phyloP scores from a whole-genome alignment of 2,329 filamentous ascomycete genomes.

The Malbranchea zuffiana region DNA sequence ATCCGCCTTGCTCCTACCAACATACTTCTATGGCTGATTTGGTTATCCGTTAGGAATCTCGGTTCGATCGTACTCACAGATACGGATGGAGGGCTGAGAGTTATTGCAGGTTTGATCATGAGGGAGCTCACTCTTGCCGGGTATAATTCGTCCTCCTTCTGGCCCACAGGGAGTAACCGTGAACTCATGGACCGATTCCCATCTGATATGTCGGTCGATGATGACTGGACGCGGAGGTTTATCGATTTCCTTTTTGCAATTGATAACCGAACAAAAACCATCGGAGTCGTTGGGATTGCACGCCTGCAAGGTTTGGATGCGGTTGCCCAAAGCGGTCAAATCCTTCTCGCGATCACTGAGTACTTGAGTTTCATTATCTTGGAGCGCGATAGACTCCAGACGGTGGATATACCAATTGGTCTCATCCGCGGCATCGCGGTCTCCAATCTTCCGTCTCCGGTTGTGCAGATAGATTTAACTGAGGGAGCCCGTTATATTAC shows the following conservation, averaged over 20 bases:
- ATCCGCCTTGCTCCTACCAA: neutral
- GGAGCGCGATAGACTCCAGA: neutral
- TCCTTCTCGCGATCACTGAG: neutral
- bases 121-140: constrained; percentile 10
- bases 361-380: neutral
- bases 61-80: constrained; percentile 12
- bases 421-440: neutral
- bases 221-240: neutral
- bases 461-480: neutral
- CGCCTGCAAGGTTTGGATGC: neutral
- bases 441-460: neutral
- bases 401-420: constrained; percentile 3
- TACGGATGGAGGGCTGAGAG: constrained; percentile 14
- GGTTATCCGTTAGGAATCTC: constrained; percentile 9
- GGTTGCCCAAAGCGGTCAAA: neutral
- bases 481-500: constrained; percentile 1
- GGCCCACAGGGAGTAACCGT: constrained; percentile 1
- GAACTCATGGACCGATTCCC: neutral
- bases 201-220: neutral
- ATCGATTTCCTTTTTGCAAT: neutral
- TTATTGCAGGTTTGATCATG: constrained; percentile 18
- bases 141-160: constrained; percentile 2
- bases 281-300: neutral
- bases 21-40: neutral
- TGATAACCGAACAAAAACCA: neutral